Percentiles rank a stretch among this genome's conserved stretches.
These are phyloP conservation scores for Leccinum subgranulosum DNA, from an alignment of 768 basidiomycete species.

Conservation along the genomic window DNA sequence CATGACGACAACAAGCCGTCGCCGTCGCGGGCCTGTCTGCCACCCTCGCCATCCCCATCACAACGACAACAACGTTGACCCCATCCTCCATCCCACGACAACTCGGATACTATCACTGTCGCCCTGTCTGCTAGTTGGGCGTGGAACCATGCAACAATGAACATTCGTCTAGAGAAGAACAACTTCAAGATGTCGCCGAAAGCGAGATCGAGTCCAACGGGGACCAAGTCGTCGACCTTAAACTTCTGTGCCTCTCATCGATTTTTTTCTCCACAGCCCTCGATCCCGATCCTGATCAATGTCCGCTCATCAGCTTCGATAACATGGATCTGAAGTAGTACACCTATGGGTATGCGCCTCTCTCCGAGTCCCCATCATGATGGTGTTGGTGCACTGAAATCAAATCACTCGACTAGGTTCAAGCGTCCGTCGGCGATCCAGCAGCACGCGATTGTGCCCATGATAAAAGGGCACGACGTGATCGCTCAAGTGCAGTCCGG, in stretches of 20 bases:
- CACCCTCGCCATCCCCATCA: no score
- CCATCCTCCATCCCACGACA: no score
- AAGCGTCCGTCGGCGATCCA: slow-evolving; percentile 99
- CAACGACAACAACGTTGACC: no score
- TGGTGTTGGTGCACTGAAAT: not conserved
- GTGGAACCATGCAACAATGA: no score
- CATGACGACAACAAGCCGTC: no score
- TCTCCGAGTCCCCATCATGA: not conserved
- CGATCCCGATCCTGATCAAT: slow-evolving; percentile 15
- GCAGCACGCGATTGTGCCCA: slow-evolving; percentile 97
- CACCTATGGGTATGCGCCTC: slow-evolving; percentile 79
- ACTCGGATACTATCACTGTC: no score
- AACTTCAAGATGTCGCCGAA: slow-evolving; percentile 77
- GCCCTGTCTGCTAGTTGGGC: no score
- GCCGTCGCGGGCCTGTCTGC: no score
- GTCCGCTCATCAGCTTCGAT: slow-evolving; percentile 67
- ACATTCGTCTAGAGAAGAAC: slow-evolving; percentile 51
- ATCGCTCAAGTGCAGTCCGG: slow-evolving; percentile 99
- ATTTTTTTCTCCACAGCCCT: not conserved
- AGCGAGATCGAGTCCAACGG: slow-evolving; percentile 98
- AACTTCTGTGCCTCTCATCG: slow-evolving; percentile 52
- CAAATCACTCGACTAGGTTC: slow-evolving; percentile 45
- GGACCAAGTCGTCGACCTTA: slow-evolving; percentile 85
- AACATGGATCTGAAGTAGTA: slow-evolving; percentile 98
- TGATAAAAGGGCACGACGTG: slow-evolving; percentile 97